These are phyloP conservation scores for Pyricularia sp. DNA, from an alignment of 2,329 filamentous ascomycete species.

Conservation along the genomic window DNA sequence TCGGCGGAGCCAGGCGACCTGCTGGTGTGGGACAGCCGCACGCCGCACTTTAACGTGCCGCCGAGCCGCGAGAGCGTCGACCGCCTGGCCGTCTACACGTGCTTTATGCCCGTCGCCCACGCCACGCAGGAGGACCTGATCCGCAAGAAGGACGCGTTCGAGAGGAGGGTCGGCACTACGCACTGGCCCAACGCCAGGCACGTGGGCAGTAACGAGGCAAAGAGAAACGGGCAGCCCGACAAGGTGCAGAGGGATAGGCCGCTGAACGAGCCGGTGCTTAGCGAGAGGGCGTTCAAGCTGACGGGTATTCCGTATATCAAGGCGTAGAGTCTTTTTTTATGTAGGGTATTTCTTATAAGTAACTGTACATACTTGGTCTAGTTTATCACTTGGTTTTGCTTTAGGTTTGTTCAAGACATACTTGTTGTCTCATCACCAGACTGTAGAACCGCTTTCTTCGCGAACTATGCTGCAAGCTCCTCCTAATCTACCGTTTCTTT, in stretches of 20 bases:
- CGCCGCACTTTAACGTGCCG: constrained; percentile 30
- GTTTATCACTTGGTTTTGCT: neutral
- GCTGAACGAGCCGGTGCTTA: constrained; percentile 26
- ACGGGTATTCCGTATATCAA: constrained; percentile 36
- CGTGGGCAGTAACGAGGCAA: constrained; percentile 13
- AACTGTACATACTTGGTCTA: neutral
- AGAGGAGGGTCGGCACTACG: constrained; percentile 27
- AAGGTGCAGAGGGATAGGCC: constrained; percentile 26
- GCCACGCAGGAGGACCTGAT: constrained; percentile 28
- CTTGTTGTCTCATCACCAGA: no score
- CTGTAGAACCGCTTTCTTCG: no score
- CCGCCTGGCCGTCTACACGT: constrained; percentile 27
- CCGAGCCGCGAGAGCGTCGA: constrained; percentile 17
- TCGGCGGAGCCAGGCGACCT: constrained; percentile 32
- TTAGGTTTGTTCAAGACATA: no score
- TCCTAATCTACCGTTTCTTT: no score
- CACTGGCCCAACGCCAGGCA: constrained; percentile 29
- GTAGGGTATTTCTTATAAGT: neutral
- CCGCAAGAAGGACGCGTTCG: constrained; percentile 30
- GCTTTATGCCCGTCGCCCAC: constrained; percentile 28
- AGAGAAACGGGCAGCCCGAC: constrained; percentile 16
- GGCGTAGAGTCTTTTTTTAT: neutral
- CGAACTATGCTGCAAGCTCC: no score
- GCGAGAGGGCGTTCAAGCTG: constrained; percentile 31
- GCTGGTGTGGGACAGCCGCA: constrained; percentile 29